Evolutionary conservation across 2,329 filamentous ascomycete species (phyloP), one percentile per base, ranked within the genome.

Genomic region (Atkinsonella hypoxylon): DNA sequence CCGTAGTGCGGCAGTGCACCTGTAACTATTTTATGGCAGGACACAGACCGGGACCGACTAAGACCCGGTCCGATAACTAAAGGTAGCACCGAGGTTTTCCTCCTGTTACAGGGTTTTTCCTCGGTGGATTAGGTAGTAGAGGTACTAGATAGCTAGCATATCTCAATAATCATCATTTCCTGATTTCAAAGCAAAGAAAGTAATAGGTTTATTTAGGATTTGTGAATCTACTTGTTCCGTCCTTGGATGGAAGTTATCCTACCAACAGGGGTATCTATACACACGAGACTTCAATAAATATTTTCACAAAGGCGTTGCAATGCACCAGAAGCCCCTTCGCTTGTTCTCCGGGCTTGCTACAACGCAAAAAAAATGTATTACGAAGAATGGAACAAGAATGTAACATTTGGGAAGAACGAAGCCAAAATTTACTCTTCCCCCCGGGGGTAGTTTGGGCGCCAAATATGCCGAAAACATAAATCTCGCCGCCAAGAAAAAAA

Each of bases 231-330:
- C n/a, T 38, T 30, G 47, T 20, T 49, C 47, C 39, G 34, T 42
- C 47, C 32, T 44, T 44, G 40, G 39, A 20, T 26, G 31, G 22
- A 34, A 49, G 31, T 31, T 22, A 49, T 38, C 31, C 40, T 44
- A 17, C 47, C 32, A 26, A 32, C 40, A 38, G 40, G 40, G 47
- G 40, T 49, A 49, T 49, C 47, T 49, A 36, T 49, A 49, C 40
- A 49, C 47, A 36, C 39, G 30, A 39, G 47, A 49, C 20, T 49
- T 40, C n/a, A 40, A 44, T 20, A 44, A 44, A 20, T n/a, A 38
- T n/a, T 42, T 44, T 31, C 30, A 6, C 31, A 39, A 36, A 30
- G 12, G 20, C n/a, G 12, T 30, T 44, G 26, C 11, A 10, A 22
- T n/a, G 7, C n/a, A 30, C 32, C 47, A n/a, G 22, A 22, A 30